A percentile compares a stretch with the other conserved stretches of the same genome.
phyloP scores from a whole-genome alignment of 768 basidiomycete species.

The Boletus sp. region DNA sequence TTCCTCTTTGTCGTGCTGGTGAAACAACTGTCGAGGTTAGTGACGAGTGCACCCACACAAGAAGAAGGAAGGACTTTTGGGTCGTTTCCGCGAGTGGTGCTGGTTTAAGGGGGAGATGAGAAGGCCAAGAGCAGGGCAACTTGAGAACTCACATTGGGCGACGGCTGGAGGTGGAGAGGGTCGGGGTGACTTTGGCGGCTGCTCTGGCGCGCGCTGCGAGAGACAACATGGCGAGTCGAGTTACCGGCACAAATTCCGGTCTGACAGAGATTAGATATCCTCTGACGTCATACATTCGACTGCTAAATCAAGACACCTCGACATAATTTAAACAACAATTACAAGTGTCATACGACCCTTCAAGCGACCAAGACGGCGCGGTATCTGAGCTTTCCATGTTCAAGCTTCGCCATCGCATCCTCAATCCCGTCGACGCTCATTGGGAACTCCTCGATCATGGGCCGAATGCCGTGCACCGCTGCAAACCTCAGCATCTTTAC shows the following conservation, averaged over 20 bases:
- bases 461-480: slow-evolving; percentile 27
- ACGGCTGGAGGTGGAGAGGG: background rate
- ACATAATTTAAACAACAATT: too few species aligned
- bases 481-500: slow-evolving; percentile 36
- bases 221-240: slow-evolving; percentile 12
- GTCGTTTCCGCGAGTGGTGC: slow-evolving; percentile 60
- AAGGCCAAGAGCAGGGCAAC: background rate
- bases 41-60: background rate
- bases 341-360: background rate
- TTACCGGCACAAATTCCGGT: background rate
- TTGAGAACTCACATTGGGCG: slow-evolving; percentile 3
- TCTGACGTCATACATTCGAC: slow-evolving; percentile 16
- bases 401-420: slow-evolving; percentile 27
- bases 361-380: slow-evolving; percentile 30
- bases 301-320: slow-evolving; percentile 3
- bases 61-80: slow-evolving; percentile 40
- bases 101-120: slow-evolving; percentile 14
- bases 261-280: background rate
- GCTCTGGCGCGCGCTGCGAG: slow-evolving; percentile 2
- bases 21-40: background rate
- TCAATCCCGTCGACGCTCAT: slow-evolving; percentile 32
- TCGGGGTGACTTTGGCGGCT: background rate
- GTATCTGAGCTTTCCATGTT: slow-evolving; percentile 30
- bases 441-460: slow-evolving; percentile 33
- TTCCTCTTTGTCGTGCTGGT: slow-evolving; percentile 56